Base-by-base conservation (phyloP, 2,329 filamentous ascomycete species). In the Sphaceloma murrayae region DNA sequence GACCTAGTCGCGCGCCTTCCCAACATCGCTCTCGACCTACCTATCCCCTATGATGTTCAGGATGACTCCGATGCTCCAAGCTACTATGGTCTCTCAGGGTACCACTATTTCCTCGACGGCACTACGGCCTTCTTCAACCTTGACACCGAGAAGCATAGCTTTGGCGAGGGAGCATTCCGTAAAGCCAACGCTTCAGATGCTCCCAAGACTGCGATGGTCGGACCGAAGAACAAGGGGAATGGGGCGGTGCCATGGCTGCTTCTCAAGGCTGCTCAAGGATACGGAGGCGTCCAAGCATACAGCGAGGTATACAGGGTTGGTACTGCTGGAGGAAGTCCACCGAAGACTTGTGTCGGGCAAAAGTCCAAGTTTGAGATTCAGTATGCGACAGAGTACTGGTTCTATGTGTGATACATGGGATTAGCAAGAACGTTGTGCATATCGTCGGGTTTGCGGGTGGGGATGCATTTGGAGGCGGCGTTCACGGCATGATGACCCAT, bases 371-470 rank as follows among this genome's bases (percentile, higher is more conserved):
- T 95, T 53, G 67, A 80, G 49, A 76, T 94, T 10, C 70, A 88
- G 57, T 95, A 96, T 64, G 72, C 84, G 22, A 79, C 88, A 31
- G 76, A 88, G 73, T 95, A 85, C 54, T 80, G 74, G 80, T 81
- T 72, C 49, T 75, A 60, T 46, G 27, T 14, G 21, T 39, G 27
- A 36, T 21, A 16, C 24, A 27, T 38, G 14, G 17, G 11, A n/a
- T 27, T 10, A n/a, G n/a, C 6, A 8, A 26, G 36, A 29, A 17
- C 17, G n/a, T 18, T 19, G 36, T 27, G n/a, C n/a, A n/a, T n/a
- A n/a, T n/a, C n/a, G n/a, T n/a, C 30, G 36, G 27, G 24, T 26
- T 40, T n/a, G 36, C 19, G 11, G 22, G 22, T 16, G 36, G 24
- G 4, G 36, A 16, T 40, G 36, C 36, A 40, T 40, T 29, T 17